A percentile compares a stretch with the other conserved stretches of the same genome.
Conservation (phyloP, 306 rosid genomes). For the barrel medic (Medicago truncatula) region MtrunA17r5.0-ANR NC_053042.1:38682501-38683000, state of each 20-base stretch:
- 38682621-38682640: no score
- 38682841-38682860: neutral
- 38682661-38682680: no score
- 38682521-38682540: slow-evolving; percentile 9
- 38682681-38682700: neutral
- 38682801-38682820: neutral
- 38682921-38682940: neutral
- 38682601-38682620: no score
- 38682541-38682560: neutral
- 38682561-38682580: no score
- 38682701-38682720: neutral
- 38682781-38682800: neutral
- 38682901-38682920: neutral
- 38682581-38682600: no score
- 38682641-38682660: no score
- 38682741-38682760: neutral
- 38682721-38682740: neutral
- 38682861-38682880: neutral
- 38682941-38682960: slow-evolving; percentile 73
- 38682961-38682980: slow-evolving; percentile 90
- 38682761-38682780: neutral
- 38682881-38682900: no score
- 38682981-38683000: slow-evolving; percentile 81
- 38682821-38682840: neutral
- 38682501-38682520: neutral